Evolutionary conservation across 371 early-diverging fungal genomes (phyloP).

Genomic region (Saksenaea vasiformis): DNA sequence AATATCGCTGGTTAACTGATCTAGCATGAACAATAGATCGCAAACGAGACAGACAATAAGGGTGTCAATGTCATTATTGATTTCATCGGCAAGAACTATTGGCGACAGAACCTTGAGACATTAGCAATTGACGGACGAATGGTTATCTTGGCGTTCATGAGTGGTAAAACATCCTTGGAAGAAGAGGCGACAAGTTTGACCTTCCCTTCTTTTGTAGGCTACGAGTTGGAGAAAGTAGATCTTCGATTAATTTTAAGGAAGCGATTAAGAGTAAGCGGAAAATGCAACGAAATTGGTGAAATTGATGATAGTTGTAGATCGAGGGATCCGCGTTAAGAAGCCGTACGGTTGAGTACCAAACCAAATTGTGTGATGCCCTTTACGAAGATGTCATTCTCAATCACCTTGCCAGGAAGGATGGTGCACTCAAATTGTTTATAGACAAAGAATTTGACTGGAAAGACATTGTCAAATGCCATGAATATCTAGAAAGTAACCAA

Average conservation of each 20-base stretch:
- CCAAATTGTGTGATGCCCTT: constrained; percentile 47
- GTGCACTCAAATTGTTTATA: constrained; percentile 55
- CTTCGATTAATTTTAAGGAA: constrained; percentile 60
- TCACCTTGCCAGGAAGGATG: constrained; percentile 37
- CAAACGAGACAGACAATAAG: constrained; percentile 53
- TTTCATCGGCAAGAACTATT: constrained; percentile 72
- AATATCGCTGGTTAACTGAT: not conserved
- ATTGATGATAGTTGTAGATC: constrained; percentile 35
- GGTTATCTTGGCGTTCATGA: constrained; percentile 70
- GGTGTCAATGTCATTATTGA: constrained; percentile 78
- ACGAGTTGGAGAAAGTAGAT: constrained; percentile 48
- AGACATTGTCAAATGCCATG: constrained; percentile 66
- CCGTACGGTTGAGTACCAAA: constrained; percentile 67
- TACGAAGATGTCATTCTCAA: constrained; percentile 51
- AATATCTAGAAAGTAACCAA: constrained; percentile 63
- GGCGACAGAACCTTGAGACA: constrained; percentile 59
- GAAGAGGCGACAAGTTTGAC: not conserved
- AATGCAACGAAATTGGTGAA: not conserved
- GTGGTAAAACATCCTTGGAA: constrained; percentile 35
- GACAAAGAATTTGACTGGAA: constrained; percentile 68
- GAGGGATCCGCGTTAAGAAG: constrained; percentile 74
- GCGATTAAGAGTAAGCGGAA: constrained; percentile 55
- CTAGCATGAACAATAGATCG: constrained; percentile 34
- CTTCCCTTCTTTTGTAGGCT: constrained; percentile 21
- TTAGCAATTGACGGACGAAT: constrained; percentile 74